Conservation (phyloP, 2,329 filamentous ascomycete genomes). For the Trichoderma oligosporum region DNA sequence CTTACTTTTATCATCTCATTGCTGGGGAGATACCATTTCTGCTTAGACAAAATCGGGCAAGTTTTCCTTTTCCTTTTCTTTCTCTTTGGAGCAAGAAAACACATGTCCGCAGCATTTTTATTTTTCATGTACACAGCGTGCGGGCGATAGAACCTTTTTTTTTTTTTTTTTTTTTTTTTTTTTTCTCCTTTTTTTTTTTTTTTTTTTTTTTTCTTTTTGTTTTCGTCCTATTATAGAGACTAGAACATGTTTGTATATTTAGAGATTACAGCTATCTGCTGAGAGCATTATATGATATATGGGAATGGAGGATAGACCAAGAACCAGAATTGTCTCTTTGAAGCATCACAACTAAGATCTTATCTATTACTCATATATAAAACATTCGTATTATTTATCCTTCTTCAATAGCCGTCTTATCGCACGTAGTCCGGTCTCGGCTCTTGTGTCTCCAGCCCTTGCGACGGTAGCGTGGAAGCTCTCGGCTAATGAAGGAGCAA, state of each 20-base stretch:
- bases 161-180: background rate
- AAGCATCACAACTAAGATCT: too few species aligned
- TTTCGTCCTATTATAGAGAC: background rate
- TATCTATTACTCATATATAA: too few species aligned
- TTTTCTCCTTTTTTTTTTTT: background rate
- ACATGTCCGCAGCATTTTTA: constrained; percentile 6
- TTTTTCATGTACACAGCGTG: constrained; percentile 6
- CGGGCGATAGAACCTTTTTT: constrained; percentile 5
- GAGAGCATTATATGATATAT: too few species aligned
- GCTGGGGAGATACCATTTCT: constrained; percentile 7
- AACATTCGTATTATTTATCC: too few species aligned
- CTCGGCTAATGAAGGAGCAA: constrained; percentile 5
- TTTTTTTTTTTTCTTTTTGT: background rate
- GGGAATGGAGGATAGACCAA: too few species aligned
- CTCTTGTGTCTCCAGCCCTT: background rate
- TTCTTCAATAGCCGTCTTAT: background rate
- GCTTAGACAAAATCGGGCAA: constrained; percentile 6
- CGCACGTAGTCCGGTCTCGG: constrained; percentile 8
- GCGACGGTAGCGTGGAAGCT: background rate
- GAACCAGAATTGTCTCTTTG: too few species aligned
- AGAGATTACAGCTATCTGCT: background rate
- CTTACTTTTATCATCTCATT: background rate
- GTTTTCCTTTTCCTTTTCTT: background rate
- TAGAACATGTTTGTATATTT: constrained; percentile 13
- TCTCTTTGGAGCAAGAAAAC: background rate